Conservation (phyloP, 2,329 filamentous ascomycete species). For the Cladosporium velox region DNA sequence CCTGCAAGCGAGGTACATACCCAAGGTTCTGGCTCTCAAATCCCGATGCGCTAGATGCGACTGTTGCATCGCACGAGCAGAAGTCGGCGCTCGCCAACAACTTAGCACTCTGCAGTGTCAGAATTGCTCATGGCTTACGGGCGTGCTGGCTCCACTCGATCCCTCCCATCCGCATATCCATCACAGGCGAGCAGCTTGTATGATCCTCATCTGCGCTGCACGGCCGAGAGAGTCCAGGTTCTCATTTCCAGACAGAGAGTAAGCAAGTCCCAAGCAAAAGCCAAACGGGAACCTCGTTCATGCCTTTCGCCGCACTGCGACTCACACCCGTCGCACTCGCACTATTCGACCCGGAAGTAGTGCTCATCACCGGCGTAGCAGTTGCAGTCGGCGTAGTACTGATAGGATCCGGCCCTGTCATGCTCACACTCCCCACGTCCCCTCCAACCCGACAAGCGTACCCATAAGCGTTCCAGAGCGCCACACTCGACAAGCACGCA, state of each 20-base stretch:
- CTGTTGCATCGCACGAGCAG: neutral
- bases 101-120: neutral
- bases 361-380: neutral
- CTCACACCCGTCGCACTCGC: neutral
- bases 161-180: no score
- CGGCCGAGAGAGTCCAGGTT: neutral
- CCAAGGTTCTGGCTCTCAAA: no score
- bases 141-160: neutral
- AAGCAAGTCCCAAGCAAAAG: slow-evolving; percentile 1
- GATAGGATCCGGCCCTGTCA: neutral
- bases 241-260: slow-evolving; percentile 4
- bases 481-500: slow-evolving; percentile 11
- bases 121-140: neutral
- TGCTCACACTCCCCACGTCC: slow-evolving; percentile 2
- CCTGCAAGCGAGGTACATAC: no score
- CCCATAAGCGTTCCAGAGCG: slow-evolving; percentile 1
- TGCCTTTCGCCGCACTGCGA: neutral
- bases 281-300: neutral
- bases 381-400: neutral
- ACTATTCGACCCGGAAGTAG: neutral
- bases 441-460: slow-evolving; percentile 4
- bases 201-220: neutral
- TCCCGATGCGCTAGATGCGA: neutral
- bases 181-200: no score
- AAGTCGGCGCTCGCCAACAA: no score